Evolutionary conservation across 1,284 basidiomycete species (phyloP), one percentile per base, ranked within the genome.

Genomic region (Microbotryum lychnidis-dioicae): DNA sequence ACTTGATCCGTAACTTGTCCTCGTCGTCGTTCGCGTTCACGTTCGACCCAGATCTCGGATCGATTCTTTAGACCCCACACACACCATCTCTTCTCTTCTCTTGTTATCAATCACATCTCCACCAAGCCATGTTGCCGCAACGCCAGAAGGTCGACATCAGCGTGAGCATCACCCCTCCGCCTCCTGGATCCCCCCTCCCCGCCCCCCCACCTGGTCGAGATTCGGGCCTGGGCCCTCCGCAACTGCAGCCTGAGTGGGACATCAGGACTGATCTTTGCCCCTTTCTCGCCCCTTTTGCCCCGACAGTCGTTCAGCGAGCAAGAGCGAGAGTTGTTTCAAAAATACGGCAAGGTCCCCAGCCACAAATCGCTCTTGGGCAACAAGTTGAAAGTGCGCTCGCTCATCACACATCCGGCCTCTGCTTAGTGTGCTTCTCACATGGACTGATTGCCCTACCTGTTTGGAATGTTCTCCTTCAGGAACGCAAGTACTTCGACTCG

Each of bases 101-200:
- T 16, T 42, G 12, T 42, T 12, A 18, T 42, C 37, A 18, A 42
- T 18, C 37, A 18, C 37, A 31, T 9, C 8, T 8, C 31, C 31
- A 42, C 37, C 37, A 42, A 42, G 37, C 69, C 70, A 92, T 93
- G 89, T 81, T 86, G 62, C 90, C 91, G 66, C 85, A 84, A 79
- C 83, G 85, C 73, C 89, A 91, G 78, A 93, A 93, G 82, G 81
- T 93, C 77, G 91, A 93, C 79, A 83, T 91, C 77, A 89, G 84
- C 76, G 89, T 91, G 70, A 71, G 84, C 80, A 3, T 6, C 10
- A 18, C 50, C 21, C 44, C n/a, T 42, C 18, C 14, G 9, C 31
- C 18, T 2, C 16, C 25, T 20, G 8, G n/a, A 6, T 9, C 16
- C 46, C 5, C 29, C 46, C 25, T 27, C 2, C 21, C 48, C 23